Evolutionary conservation across 345 rosid genomes (phyloP).

Genomic region (Hibiscus trionum): DNA sequence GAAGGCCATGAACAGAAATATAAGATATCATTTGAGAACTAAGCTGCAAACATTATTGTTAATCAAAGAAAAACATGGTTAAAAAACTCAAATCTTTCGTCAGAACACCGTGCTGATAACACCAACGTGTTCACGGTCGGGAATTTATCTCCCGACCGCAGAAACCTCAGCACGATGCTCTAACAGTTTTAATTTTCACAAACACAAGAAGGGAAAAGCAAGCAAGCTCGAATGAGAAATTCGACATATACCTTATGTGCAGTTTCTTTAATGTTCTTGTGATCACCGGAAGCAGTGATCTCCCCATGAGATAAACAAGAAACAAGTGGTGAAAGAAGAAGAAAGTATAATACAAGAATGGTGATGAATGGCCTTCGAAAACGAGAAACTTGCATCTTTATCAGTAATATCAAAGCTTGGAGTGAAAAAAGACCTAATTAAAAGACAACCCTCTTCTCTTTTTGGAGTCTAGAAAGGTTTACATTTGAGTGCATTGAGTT

Average conservation of each 20-base stretch:
- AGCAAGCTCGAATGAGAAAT: not conserved
- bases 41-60: constrained; percentile 19
- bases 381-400: constrained; percentile 19
- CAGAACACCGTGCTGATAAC: too few species aligned
- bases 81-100: not conserved
- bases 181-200: too few species aligned
- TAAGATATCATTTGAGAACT: constrained; percentile 41
- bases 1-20: constrained; percentile 61
- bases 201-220: not conserved
- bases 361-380: constrained; percentile 2
- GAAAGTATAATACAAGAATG: constrained; percentile 8
- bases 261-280: constrained; percentile 17
- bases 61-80: not conserved
- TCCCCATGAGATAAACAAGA: constrained; percentile 24
- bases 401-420: constrained; percentile 5
- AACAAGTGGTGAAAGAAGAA: constrained; percentile 21
- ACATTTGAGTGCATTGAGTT: not conserved
- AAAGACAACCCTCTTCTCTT: constrained; percentile 1
- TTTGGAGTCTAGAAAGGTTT: not conserved
- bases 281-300: constrained; percentile 1
- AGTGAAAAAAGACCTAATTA: not conserved
- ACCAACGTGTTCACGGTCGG: too few species aligned
- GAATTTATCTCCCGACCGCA: too few species aligned
- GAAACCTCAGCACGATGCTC: too few species aligned
- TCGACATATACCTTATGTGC: constrained; percentile 21